Evolutionary conservation across 805 yeast genomes (phyloP).

Genomic region (Zygoascus bituminiphila): DNA sequence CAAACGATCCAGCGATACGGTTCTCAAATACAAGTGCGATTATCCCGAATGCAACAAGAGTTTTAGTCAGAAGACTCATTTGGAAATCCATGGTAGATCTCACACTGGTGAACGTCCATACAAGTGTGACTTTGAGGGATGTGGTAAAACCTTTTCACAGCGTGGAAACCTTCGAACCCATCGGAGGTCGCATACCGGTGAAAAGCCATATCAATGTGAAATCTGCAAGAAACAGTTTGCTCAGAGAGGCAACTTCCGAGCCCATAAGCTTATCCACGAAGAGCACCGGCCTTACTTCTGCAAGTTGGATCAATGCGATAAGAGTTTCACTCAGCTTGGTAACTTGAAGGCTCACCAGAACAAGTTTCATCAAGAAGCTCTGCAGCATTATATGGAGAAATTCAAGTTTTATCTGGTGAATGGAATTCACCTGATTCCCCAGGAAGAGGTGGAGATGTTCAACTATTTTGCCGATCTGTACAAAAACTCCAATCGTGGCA

Average conservation of each 20-base stretch:
- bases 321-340: conserved; percentile 84
- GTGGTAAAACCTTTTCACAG: conserved; percentile 79
- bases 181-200: conserved; percentile 81
- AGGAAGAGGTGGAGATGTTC: conserved; percentile 58
- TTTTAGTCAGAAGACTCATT: conserved; percentile 84
- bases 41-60: conserved; percentile 56
- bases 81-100: conserved; percentile 81
- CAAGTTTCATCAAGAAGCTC: conserved; percentile 68
- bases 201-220: conserved; percentile 78
- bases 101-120: conserved; percentile 85
- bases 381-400: conserved; percentile 54
- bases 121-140: conserved; percentile 52
- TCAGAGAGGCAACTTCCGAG: conserved; percentile 85
- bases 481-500: conserved; percentile 84
- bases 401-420: conserved; percentile 24
- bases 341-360: conserved; percentile 92
- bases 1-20: conserved; percentile 60
- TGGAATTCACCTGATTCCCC: conserved; percentile 38
- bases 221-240: conserved; percentile 72
- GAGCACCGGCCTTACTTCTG: conserved; percentile 73
- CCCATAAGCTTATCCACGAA: conserved; percentile 77
- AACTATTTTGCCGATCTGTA: conserved; percentile 74
- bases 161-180: conserved; percentile 88
- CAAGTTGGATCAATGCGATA: conserved; percentile 71
- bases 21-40: conserved; percentile 25